phyloP scores from a whole-genome alignment of 495 filamentous ascomycete genomes.

The Penicillium fimorum region DNA sequence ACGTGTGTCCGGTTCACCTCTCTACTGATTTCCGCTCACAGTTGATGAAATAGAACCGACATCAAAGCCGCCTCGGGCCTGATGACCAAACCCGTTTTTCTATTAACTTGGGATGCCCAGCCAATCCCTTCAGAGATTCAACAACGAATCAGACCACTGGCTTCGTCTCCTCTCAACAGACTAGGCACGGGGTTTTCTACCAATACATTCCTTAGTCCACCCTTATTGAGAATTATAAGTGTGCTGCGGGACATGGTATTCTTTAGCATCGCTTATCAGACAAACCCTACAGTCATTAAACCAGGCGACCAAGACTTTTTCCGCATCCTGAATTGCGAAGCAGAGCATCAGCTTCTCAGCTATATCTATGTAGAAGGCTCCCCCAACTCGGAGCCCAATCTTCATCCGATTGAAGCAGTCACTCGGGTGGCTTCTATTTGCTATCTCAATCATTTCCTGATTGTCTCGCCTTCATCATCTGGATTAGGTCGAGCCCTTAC shows the following conservation, averaged over 20 bases:
- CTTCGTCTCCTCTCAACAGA: constrained; percentile 24
- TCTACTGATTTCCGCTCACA: background rate
- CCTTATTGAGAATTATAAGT: constrained; percentile 24
- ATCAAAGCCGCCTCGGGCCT: constrained; percentile 37
- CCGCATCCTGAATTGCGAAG: constrained; percentile 30
- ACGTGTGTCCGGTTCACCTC: background rate
- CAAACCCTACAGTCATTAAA: constrained; percentile 13
- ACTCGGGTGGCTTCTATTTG: constrained; percentile 32
- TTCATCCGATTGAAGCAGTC: constrained; percentile 33
- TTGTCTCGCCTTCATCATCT: constrained; percentile 33
- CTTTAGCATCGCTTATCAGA: constrained; percentile 22
- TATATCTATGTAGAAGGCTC: constrained; percentile 27
- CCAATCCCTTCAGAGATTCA: constrained; percentile 28
- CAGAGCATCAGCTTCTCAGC: constrained; percentile 38
- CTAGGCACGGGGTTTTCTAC: constrained; percentile 29
- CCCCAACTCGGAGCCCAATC: constrained; percentile 4
- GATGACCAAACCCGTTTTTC: constrained; percentile 38
- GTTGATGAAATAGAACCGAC: constrained; percentile 25
- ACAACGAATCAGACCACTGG: constrained; percentile 27
- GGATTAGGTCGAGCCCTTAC: constrained; percentile 42
- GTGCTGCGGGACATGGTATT: constrained; percentile 30
- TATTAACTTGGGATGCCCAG: constrained; percentile 32
- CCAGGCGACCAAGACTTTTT: constrained; percentile 30
- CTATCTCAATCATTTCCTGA: constrained; percentile 35
- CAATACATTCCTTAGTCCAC: constrained; percentile 26